Conservation (phyloP, 2,329 filamentous ascomycete genomes). For the Chaetomiaceae sp. region DNA sequence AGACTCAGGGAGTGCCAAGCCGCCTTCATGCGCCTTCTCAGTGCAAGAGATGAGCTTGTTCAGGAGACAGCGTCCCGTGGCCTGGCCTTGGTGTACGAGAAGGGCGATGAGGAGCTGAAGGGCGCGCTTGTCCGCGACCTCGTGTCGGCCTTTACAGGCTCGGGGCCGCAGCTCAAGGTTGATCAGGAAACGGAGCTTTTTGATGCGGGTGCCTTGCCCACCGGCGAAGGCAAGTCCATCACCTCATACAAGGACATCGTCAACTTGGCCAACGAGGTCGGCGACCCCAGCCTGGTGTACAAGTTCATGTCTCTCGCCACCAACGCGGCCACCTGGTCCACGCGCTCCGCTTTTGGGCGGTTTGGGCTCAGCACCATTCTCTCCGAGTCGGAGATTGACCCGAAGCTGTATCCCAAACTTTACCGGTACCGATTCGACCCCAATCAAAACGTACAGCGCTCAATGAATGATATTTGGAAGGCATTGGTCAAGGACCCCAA, state of each 20-base stretch:
- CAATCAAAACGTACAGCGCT: constrained; percentile 83
- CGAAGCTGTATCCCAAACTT: constrained; percentile 90
- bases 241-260: constrained; percentile 98
- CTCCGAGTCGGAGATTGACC: constrained; percentile 80
- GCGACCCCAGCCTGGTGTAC: constrained; percentile 93
- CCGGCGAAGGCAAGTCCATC: constrained; percentile 79
- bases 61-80: constrained; percentile 93
- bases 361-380: constrained; percentile 91
- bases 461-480: constrained; percentile 98
- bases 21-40: constrained; percentile 81
- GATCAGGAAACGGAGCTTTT: constrained; percentile 89
- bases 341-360: constrained; percentile 88
- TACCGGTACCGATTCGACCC: constrained; percentile 94
- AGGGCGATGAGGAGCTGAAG: constrained; percentile 74
- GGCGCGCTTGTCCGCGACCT: constrained; percentile 81
- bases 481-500: constrained; percentile 86
- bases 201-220: constrained; percentile 82
- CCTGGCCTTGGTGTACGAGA: constrained; percentile 87
- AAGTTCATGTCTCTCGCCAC: constrained; percentile 97
- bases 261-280: constrained; percentile 89
- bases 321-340: constrained; percentile 95
- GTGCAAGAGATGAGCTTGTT: constrained; percentile 85
- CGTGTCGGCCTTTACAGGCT: constrained; percentile 80
- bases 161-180: constrained; percentile 69
- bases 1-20: constrained; percentile 73